phyloP scores from a whole-genome alignment of 208 protist species.

The Crithidia bombi region DNA sequence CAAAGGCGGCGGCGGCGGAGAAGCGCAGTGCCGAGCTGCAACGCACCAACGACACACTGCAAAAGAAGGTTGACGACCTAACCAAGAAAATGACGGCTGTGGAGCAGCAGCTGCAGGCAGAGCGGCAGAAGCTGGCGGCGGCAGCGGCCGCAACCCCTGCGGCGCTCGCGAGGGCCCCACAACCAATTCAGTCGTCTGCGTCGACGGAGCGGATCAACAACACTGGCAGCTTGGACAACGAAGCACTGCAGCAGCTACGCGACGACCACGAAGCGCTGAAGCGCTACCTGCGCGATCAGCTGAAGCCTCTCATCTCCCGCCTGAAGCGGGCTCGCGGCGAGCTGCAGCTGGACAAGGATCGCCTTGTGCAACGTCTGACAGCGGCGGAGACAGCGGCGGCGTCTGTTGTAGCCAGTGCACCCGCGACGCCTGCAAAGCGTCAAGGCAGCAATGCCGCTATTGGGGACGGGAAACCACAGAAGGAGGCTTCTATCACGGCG shows the following conservation, averaged over 20 bases:
- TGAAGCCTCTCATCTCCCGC: slow-evolving; percentile 15
- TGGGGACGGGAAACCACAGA: background rate
- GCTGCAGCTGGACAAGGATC: slow-evolving; percentile 28
- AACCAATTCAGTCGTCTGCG: background rate
- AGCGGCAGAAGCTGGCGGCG: slow-evolving; percentile 15
- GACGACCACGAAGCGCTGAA: slow-evolving; percentile 39
- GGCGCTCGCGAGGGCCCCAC: background rate
- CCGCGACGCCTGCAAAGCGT: background rate
- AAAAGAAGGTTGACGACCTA: slow-evolving; percentile 15
- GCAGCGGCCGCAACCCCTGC: slow-evolving; percentile 3
- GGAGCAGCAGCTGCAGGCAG: slow-evolving; percentile 13
- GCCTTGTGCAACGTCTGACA: slow-evolving; percentile 4
- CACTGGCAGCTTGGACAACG: background rate
- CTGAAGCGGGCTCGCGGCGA: slow-evolving; percentile 27
- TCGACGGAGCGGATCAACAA: background rate
- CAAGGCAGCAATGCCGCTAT: background rate
- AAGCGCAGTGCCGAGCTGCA: slow-evolving; percentile 34
- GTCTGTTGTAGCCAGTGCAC: background rate
- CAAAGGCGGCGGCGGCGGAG: slow-evolving; percentile 24
- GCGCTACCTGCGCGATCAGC: slow-evolving; percentile 17
- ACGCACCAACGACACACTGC: slow-evolving; percentile 28
- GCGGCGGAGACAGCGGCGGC: background rate
- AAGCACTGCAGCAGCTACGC: slow-evolving; percentile 19
- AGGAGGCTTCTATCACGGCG: no score
- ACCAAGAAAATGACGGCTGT: slow-evolving; percentile 18